Percentiles rank a stretch among this genome's conserved stretches.
Conservation (phyloP, 176 grass and related monocot genomes). For the Oryza nivara region DNA sequence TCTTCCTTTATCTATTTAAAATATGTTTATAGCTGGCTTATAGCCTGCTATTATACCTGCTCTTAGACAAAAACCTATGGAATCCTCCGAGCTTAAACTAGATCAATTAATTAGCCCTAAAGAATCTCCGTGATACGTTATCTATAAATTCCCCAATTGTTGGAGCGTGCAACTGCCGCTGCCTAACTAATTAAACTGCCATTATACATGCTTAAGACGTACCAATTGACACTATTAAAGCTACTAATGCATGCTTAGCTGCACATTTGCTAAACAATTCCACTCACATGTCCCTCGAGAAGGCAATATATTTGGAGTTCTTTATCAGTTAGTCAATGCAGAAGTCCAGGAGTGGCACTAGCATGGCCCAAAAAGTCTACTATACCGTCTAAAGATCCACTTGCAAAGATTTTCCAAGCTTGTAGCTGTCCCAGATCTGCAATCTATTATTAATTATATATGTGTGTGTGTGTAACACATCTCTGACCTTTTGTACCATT, state of each 20-base stretch:
- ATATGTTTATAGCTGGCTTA: too few species aligned
- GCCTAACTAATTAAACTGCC: background rate
- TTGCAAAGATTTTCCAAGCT: conserved; percentile 1
- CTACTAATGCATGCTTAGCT: background rate
- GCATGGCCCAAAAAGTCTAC: conserved; percentile 15
- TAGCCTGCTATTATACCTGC: too few species aligned
- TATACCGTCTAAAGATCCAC: background rate
- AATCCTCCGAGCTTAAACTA: background rate
- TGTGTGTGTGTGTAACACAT: too few species aligned
- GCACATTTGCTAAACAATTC: background rate
- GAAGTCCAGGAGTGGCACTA: background rate
- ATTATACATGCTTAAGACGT: background rate
- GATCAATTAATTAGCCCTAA: background rate
- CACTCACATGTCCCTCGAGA: background rate
- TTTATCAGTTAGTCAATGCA: background rate
- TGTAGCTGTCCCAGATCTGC: background rate
- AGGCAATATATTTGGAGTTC: background rate
- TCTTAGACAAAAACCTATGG: background rate
- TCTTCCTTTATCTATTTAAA: too few species aligned
- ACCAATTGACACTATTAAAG: too few species aligned
- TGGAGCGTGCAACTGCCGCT: background rate
- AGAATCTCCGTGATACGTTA: background rate
- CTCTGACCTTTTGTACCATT: too few species aligned
- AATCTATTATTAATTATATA: background rate
- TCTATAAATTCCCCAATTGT: background rate